A percentile compares a stretch with the other conserved stretches of the same genome.
phyloP scores from a whole-genome alignment of 1,284 basidiomycete genomes.

The Puccinia triticina region DNA sequence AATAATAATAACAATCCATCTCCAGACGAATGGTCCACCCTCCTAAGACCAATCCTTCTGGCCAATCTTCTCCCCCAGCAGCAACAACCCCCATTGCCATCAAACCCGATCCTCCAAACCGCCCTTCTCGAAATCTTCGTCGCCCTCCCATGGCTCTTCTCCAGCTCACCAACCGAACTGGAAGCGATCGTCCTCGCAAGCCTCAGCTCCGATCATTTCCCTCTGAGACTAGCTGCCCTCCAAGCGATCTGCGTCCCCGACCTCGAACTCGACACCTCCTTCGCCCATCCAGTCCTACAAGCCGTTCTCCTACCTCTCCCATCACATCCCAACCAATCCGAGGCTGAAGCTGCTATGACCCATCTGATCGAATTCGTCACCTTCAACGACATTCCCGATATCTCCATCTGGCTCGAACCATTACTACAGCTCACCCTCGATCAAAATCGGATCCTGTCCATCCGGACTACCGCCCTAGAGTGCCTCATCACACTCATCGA shows the following conservation, averaged over 20 bases:
- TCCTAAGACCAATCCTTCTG: constrained; percentile 26
- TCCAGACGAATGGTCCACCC: constrained; percentile 23
- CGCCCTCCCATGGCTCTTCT: constrained; percentile 33
- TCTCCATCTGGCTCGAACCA: constrained; percentile 11
- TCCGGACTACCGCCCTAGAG: constrained; percentile 8
- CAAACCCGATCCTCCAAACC: constrained; percentile 30
- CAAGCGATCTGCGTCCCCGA: neutral
- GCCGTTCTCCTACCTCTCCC: constrained; percentile 7
- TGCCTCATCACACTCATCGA: constrained; percentile 25
- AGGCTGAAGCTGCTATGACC: constrained; percentile 10
- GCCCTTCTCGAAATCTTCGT: constrained; percentile 32
- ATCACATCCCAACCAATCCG: neutral
- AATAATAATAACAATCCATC: neutral
- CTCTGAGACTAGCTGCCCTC: constrained; percentile 17
- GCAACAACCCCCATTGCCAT: constrained; percentile 2
- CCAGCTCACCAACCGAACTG: constrained; percentile 18
- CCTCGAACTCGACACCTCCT: neutral
- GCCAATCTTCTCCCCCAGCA: constrained; percentile 19
- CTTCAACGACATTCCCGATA: constrained; percentile 7
- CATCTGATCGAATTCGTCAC: constrained; percentile 29
- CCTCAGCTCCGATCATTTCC: constrained; percentile 30
- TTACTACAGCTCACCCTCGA: constrained; percentile 14
- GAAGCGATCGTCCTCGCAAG: constrained; percentile 25
- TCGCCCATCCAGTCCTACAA: constrained; percentile 2
- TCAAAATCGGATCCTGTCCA: neutral